phyloP scores from a whole-genome alignment of 73 alveolate genomes.

The Paramecium tetraurelia region DNA sequence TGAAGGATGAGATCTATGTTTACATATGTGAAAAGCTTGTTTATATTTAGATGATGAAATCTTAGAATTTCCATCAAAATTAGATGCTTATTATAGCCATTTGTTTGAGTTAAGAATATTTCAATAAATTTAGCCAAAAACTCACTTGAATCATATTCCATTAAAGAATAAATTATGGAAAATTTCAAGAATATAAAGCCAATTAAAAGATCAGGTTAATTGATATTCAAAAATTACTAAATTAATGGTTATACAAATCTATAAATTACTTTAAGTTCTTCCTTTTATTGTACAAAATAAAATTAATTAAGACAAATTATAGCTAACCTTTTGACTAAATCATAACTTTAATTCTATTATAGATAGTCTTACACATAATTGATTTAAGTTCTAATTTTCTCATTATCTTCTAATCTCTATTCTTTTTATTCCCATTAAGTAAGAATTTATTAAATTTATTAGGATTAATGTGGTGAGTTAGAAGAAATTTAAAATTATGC shows the following conservation, averaged over 20 bases:
- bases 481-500: neutral
- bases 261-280: neutral
- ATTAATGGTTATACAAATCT: neutral
- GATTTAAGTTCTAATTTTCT: neutral
- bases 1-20: neutral
- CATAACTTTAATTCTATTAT: neutral
- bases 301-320: neutral
- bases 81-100: neutral
- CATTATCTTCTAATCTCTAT: neutral
- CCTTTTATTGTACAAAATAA: neutral
- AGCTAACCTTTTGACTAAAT: neutral
- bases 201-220: neutral
- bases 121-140: neutral
- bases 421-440: neutral
- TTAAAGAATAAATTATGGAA: neutral
- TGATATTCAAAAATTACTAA: neutral
- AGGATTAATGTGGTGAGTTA: neutral
- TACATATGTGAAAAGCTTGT: neutral
- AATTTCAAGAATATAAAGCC: neutral
- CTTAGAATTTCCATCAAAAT: neutral
- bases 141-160: neutral
- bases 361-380: neutral
- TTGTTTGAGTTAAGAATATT: neutral
- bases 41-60: neutral
- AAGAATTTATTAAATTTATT: neutral